These are phyloP conservation scores for Desmodesmus armatus DNA, from an alignment of 139 green algal species.

Conservation along the genomic window DNA sequence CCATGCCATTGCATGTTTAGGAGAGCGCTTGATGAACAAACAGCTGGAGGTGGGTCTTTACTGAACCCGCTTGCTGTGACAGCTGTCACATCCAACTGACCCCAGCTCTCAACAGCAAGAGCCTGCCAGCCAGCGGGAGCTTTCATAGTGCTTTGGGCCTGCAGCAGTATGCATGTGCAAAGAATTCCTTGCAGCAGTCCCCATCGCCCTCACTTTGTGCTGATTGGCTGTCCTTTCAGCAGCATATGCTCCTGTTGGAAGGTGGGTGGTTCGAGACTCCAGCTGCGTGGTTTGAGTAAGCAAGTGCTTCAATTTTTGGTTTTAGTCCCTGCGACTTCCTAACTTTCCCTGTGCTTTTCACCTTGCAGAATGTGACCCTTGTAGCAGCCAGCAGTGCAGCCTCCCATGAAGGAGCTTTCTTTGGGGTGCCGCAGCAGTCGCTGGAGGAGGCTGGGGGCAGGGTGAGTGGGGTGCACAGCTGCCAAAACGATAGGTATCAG, in stretches of 20 bases:
- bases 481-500: background rate
- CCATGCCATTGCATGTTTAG: constrained; percentile 29
- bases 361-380: constrained; percentile 11
- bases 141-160: background rate
- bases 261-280: no score
- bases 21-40: constrained; percentile 28
- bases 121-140: background rate
- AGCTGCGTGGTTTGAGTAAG: no score
- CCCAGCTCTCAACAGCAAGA: background rate
- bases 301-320: no score
- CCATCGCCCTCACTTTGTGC: background rate
- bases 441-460: constrained; percentile 34
- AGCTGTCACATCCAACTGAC: background rate
- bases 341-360: no score
- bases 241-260: no score
- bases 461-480: background rate
- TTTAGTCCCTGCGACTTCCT: no score
- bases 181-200: background rate
- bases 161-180: background rate
- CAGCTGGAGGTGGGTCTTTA: constrained; percentile 28
- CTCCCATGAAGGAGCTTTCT: constrained; percentile 53
- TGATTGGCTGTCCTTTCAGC: no score
- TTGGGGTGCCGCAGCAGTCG: constrained; percentile 47
- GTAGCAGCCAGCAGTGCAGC: constrained; percentile 49
- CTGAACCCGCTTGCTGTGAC: no score